These are phyloP conservation scores for Nymphaea colorata DNA, from an alignment of 164 flowering plant genomes.

Conservation along the genomic window DNA sequence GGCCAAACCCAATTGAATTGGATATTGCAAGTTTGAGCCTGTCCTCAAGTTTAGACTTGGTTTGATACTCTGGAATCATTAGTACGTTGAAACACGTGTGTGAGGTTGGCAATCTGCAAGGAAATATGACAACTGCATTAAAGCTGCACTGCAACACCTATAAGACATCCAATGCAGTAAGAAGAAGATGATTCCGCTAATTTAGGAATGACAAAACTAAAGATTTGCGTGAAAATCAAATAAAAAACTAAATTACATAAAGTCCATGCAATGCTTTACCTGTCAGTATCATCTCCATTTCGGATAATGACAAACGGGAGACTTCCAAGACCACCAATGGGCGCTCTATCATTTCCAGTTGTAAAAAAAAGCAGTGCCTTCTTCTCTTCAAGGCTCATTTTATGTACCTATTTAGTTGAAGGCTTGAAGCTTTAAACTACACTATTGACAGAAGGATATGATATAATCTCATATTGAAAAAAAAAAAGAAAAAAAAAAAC, in stretches of 20 bases:
- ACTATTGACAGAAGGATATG: not conserved
- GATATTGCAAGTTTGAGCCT: slow-evolving; percentile 1
- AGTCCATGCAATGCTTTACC: not conserved
- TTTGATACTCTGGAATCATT: not conserved
- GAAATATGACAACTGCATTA: not conserved
- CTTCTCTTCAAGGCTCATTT: slow-evolving; percentile 2
- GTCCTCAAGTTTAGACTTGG: slow-evolving; percentile 1
- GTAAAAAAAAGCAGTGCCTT: slow-evolving; percentile 1
- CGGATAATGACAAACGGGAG: not conserved
- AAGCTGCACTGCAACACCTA: not conserved
- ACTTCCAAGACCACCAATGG: slow-evolving; percentile 2
- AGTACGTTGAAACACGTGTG: slow-evolving; percentile 1
- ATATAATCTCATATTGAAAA: not conserved
- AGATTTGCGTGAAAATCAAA: too few relatives aligned
- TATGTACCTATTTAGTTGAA: not conserved
- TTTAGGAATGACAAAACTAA: too few relatives aligned
- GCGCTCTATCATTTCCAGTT: slow-evolving; percentile 3
- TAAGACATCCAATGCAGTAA: too few relatives aligned
- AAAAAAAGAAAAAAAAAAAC: not conserved
- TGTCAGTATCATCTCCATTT: not conserved
- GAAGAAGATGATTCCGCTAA: too few relatives aligned
- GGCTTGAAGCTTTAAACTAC: not conserved
- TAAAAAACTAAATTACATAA: too few relatives aligned
- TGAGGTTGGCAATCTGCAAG: slow-evolving; percentile 1
- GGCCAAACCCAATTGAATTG: slow-evolving; percentile 2